Evolutionary conservation across 2,329 filamentous ascomycete species (phyloP).

Genomic region (Hymenoscyphus scutula): DNA sequence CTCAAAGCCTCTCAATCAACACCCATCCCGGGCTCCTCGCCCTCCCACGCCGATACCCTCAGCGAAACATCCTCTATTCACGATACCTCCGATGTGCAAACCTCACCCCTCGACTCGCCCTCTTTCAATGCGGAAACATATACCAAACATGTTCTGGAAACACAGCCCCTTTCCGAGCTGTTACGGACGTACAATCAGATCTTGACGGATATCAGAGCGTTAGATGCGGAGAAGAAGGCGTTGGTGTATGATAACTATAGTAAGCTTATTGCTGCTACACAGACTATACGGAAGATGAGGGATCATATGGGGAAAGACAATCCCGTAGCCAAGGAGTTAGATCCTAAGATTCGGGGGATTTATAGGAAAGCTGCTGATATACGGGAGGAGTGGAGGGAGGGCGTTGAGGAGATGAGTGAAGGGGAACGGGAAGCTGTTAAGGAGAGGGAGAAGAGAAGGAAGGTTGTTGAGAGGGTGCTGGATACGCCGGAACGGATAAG

Average conservation of each 20-base stretch:
- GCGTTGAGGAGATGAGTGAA: constrained; percentile 56
- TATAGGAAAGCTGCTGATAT: constrained; percentile 45
- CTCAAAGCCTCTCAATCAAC: constrained; percentile 49
- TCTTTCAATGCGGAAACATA: constrained; percentile 73
- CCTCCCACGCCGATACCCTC: constrained; percentile 23
- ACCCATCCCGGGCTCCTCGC: constrained; percentile 23
- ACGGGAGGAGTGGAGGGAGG: constrained; percentile 29
- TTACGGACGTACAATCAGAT: constrained; percentile 69
- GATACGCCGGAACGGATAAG: constrained; percentile 46
- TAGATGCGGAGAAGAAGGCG: constrained; percentile 95
- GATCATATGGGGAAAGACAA: constrained; percentile 77
- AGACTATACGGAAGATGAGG: constrained; percentile 89
- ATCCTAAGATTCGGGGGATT: constrained; percentile 72
- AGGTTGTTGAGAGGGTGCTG: constrained; percentile 28
- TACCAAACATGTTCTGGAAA: constrained; percentile 59
- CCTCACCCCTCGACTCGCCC: constrained; percentile 70
- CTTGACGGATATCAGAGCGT: constrained; percentile 76
- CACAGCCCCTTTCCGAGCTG: constrained; percentile 64
- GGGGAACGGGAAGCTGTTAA: constrained; percentile 56
- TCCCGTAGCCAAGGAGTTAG: constrained; percentile 68
- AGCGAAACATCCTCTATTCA: constrained; percentile 41
- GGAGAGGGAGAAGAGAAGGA: constrained; percentile 45
- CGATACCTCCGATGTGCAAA: constrained; percentile 51
- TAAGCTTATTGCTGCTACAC: constrained; percentile 93
- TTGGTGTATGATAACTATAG: constrained; percentile 98